A percentile compares a stretch with the other conserved stretches of the same genome.
Conservation (phyloP, 1,284 basidiomycete species). For the Microbotryum scabiosae region DNA sequence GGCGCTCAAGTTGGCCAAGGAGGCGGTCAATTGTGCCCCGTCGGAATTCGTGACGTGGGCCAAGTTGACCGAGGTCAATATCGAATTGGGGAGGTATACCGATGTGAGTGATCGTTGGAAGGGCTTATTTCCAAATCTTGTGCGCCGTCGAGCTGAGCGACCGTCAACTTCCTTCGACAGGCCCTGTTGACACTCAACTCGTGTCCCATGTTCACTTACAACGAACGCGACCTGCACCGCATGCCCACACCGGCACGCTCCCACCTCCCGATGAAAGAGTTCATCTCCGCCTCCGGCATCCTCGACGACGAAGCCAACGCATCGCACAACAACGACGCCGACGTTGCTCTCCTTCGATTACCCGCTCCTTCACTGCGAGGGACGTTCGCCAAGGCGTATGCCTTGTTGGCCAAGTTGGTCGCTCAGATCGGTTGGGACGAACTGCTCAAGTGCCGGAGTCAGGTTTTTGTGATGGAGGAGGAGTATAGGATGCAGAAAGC, state of each 20-base stretch:
- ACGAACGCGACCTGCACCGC: slow-evolving; percentile 88
- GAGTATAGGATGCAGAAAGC: slow-evolving; percentile 68
- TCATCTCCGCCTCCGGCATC: slow-evolving; percentile 64
- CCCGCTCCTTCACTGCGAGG: slow-evolving; percentile 90
- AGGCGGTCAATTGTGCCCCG: slow-evolving; percentile 95
- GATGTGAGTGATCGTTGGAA: slow-evolving; percentile 45
- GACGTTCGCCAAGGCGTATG: slow-evolving; percentile 91
- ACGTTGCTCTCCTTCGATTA: slow-evolving; percentile 81
- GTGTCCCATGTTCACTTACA: slow-evolving; percentile 99
- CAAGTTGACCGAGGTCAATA: slow-evolving; percentile 89
- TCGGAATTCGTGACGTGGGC: slow-evolving; percentile 99
- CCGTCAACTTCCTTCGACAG: slow-evolving; percentile 34
- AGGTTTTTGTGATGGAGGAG: slow-evolving; percentile 99
- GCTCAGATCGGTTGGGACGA: slow-evolving; percentile 98
- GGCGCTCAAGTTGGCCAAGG: slow-evolving; percentile 80
- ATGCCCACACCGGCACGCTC: slow-evolving; percentile 71
- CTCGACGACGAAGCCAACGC: slow-evolving; percentile 46
- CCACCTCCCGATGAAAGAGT: slow-evolving; percentile 76
- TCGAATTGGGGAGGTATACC: slow-evolving; percentile 80
- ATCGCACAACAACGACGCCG: slow-evolving; percentile 79
- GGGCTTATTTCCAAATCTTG: neutral
- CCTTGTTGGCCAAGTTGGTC: slow-evolving; percentile 78
- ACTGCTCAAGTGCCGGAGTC: slow-evolving; percentile 81
- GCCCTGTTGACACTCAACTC: slow-evolving; percentile 93
- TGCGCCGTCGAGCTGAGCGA: neutral